Conservation (phyloP, 306 rosid genomes). For the Quercus rubra region DNA sequence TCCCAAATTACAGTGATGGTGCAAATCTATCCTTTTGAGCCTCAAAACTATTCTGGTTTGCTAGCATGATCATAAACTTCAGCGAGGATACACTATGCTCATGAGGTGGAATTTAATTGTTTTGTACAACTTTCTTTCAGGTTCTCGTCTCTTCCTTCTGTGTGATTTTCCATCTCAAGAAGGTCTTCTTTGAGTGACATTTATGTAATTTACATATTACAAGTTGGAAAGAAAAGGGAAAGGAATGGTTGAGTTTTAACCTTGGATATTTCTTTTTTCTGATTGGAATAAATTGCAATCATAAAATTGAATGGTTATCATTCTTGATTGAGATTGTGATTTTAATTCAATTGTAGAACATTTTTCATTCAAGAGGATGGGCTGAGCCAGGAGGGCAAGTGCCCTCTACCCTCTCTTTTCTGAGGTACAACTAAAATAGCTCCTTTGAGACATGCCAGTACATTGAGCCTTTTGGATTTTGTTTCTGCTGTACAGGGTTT, state of each 20-base stretch:
- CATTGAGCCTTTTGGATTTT: too few relatives aligned
- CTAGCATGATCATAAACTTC: background rate
- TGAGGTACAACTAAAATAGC: too few relatives aligned
- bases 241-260: background rate
- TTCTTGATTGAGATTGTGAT: background rate
- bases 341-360: background rate
- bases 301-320: background rate
- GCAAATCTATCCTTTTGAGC: slow-evolving; percentile 35
- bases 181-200: background rate
- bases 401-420: too few relatives aligned
- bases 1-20: slow-evolving; percentile 69
- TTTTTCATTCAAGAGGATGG: too few relatives aligned
- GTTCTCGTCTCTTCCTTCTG: background rate
- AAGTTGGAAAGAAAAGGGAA: background rate
- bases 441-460: too few relatives aligned
- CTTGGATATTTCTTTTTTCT: slow-evolving; percentile 1
- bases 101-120: background rate
- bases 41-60: background rate
- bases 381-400: too few relatives aligned
- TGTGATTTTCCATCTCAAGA: slow-evolving; percentile 8
- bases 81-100: background rate
- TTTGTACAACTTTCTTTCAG: background rate
- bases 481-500: too few relatives aligned
- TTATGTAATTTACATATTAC: slow-evolving; percentile 7
- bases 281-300: background rate